Evolutionary conservation across 148 eudicot species (phyloP), one percentile per base, ranked within the genome.

Genomic region (Persicaria tinctoria): DNA sequence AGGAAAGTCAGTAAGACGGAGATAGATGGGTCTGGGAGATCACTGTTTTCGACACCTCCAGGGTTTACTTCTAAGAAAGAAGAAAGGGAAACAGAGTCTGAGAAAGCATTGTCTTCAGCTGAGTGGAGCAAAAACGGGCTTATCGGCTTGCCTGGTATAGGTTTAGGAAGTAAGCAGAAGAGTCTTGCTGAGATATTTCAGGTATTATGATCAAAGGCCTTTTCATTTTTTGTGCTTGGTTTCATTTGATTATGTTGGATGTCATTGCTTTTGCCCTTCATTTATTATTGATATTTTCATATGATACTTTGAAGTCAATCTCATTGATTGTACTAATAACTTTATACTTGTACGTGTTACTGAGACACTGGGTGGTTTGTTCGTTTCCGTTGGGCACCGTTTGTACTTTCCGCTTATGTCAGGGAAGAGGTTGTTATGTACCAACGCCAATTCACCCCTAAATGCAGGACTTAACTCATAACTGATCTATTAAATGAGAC

Each of bases 71-170:
- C 94, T 9, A 90, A 87, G 86, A 94, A 87, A 80, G 90, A 82
- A 66, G 97, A 90, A 68, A 84, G 79, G 82, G 97, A 86, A 80
- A 77, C 9, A 78, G 94, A 85, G 77, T 62, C 77, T 2, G 90
- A 84, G 5, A 86, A 81, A 74, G 76, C 56, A 8, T 84, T 78
- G 83, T 80, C 83, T 60, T 80, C 91, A 17, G 90, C 82, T 50
- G 99, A 90, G 56, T 96, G 99, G 99, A 94, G 89, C 59, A 90
- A 88, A 77, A 97, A 92, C 86, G 99, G 97, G 46, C 81, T 96
- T 72, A 93, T 93, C 80, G 99, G 97, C 46, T 84, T 95, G 75
- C 91, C 97, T 46, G 93, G 93, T 48, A 84, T 95, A 75, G 94
- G 99, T 7, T 81, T 96, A 74, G 97, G 94, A 73, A 85, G 89